Base-by-base conservation (phyloP, 495 filamentous ascomycete genomes). In the Podospora appendiculata region DNA sequence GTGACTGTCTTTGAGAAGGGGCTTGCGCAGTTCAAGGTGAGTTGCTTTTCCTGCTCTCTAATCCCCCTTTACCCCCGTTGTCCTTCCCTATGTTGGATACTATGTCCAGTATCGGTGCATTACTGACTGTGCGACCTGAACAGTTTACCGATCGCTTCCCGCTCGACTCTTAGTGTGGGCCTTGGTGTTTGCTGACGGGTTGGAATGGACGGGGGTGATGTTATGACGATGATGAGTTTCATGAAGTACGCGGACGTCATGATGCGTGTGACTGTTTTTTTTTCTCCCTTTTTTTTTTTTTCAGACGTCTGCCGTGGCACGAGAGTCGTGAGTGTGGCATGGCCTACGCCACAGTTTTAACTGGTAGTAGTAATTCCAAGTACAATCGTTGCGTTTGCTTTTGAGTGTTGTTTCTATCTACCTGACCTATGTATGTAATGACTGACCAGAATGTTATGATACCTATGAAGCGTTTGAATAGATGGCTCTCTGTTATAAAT, bases 11-110 rank as follows among this genome's bases (percentile, higher is more conserved):
- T 91, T 4, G 75, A 82, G 68, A 71, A 72, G 6, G 86, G 85
- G 7, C 61, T 90, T 57, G 74, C 65, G 62, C 79, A 68, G 17
- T 90, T 86, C 62, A 88, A 86, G 54, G 57, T 63, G 32, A 47
- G 57, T 44, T 35, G 14, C 67, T 84, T 80, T 45, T 25, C n/a
- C 32, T 25, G 16, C 32, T 13, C 12, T 8, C 41, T 43, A 10
- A 25, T 17, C 13, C 10, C 38, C n/a, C 11, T n/a, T 36, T 45
- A 3, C 13, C 10, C 38, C n/a, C 11, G 10, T 36, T 45, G 4
- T 41, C 34, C 32, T 45, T 36, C 1, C 49, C 36, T 36, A 17
- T 42, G 43, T 35, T 33, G 12, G 3, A 16, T 18, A 17, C 7
- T 9, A 17, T 6, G 1, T 14, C 17, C 1, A 11, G 12, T 34